phyloP scores from a whole-genome alignment of 345 rosid species.

The Carallia pectinifolia region DNA sequence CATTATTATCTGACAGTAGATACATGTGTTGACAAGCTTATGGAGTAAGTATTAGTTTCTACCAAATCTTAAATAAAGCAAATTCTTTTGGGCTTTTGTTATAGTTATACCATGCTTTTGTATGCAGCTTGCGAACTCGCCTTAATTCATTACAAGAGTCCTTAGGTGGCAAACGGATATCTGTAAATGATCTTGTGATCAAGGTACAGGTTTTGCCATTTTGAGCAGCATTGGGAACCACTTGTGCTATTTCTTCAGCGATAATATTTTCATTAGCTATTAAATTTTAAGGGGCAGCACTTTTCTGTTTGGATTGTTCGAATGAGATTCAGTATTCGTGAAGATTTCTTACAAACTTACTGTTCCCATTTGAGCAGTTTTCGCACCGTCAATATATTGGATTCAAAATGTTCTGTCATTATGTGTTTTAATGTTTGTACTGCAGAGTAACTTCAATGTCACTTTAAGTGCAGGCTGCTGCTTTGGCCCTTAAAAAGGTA shows the following conservation, averaged over 20 bases:
- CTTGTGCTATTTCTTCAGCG: background rate
- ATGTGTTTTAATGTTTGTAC: background rate
- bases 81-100: background rate
- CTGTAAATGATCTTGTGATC: constrained; percentile 93
- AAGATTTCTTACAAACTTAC: too few species aligned
- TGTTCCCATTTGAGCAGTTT: background rate
- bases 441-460: background rate
- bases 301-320: background rate
- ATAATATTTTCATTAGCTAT: background rate
- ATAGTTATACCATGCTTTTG: constrained; percentile 15
- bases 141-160: constrained; percentile 85
- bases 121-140: constrained; percentile 66
- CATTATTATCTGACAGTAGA: constrained; percentile 95
- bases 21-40: constrained; percentile 87
- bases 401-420: background rate
- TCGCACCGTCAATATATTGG: background rate
- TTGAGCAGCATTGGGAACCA: background rate
- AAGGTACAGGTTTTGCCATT: constrained; percentile 49
- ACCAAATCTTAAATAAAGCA: background rate
- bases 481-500: constrained; percentile 84
- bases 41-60: constrained; percentile 53
- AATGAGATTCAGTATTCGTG: background rate
- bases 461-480: constrained; percentile 72
- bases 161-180: constrained; percentile 87
- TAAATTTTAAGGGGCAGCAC: background rate